Evolutionary conservation across 768 basidiomycete genomes (phyloP).

Genomic region (Cantharellus cinnabarinus): DNA sequence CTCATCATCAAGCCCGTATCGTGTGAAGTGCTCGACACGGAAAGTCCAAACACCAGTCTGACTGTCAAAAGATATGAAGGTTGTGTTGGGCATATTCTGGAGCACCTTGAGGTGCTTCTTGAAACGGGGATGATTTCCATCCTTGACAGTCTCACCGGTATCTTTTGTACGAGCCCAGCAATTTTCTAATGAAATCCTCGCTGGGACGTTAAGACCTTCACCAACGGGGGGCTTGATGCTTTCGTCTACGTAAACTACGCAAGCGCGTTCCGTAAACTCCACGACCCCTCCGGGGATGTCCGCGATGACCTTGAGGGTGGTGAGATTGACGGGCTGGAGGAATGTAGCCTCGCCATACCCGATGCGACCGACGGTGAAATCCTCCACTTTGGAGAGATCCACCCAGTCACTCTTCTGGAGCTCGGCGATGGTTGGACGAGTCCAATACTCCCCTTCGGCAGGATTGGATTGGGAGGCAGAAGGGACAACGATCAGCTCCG

Average conservation of each 20-base stretch:
- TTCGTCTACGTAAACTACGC: conserved; percentile 81
- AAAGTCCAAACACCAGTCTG: conserved; percentile 83
- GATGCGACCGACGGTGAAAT: conserved; percentile 73
- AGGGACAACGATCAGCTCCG: neutral
- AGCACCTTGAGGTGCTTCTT: conserved; percentile 59
- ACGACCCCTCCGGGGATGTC: conserved; percentile 75
- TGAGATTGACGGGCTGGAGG: conserved; percentile 64
- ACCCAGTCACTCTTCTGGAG: conserved; percentile 54
- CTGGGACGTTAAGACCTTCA: conserved; percentile 74
- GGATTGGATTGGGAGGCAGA: conserved; percentile 7
- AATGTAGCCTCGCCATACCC: conserved; percentile 79
- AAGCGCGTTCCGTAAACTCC: conserved; percentile 78
- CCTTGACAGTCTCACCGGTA: conserved; percentile 74
- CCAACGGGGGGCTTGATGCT: conserved; percentile 55
- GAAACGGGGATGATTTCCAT: conserved; percentile 45
- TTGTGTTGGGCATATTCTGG: conserved; percentile 68
- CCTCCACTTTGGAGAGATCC: conserved; percentile 49
- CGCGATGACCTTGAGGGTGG: conserved; percentile 56
- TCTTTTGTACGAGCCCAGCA: conserved; percentile 88
- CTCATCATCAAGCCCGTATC: conserved; percentile 11
- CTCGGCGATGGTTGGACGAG: conserved; percentile 53
- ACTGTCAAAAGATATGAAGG: conserved; percentile 62
- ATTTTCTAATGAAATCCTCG: conserved; percentile 49
- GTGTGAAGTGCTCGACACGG: conserved; percentile 70
- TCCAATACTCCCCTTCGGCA: conserved; percentile 76